Evolutionary conservation across 768 basidiomycete species (phyloP), one percentile per base, ranked within the genome.

Genomic region (Coprinopsis sp.): DNA sequence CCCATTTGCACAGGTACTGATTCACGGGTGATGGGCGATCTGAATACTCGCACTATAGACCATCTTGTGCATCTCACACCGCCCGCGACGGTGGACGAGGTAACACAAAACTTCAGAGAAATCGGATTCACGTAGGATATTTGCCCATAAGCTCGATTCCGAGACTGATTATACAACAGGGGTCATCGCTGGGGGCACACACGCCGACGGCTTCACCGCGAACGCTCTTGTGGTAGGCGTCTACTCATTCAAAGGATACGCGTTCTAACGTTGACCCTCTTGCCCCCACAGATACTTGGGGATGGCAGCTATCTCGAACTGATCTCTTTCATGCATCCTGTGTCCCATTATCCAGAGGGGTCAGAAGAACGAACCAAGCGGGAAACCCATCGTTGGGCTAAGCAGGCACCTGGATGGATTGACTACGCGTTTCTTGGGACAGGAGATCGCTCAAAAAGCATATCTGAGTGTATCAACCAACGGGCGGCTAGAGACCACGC

Each of bases 41-140:
- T 38, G 13, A 58, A 61, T 40, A 66, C 65, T 2, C 44, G 58
- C n/a, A 65, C 57, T 10, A 60, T 87, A 10, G 86, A 88, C 51
- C 86, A 88, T 52, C 77, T 88, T 47, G 74, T 88, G 1, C 79
- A 87, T 58, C 67, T 88, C n/a, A 81, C 81, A 0, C 78, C 84
- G 0, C 80, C 84, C 1, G 81, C 76, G 0, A 69, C 77, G 0
- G 67, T 87, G 8, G 58, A 70, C 16, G 61, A 73, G 27, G 72
- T 70, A 18, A 67, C 78, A 1, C 59, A 72, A 18, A 73, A 77
- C 37, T 87, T 84, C 50, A 66, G 66, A 16, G 55, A 70, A n/a
- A 62, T 84, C 3, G 87, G 85, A 4, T 87, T 88, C 73, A 76
- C 69, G 86, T 87, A 52, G 47, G 74, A 52, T n/a, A 36, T 36